Base-by-base conservation (phyloP, 2,329 filamentous ascomycete species). In the Aureobasidium sp. region DNA sequence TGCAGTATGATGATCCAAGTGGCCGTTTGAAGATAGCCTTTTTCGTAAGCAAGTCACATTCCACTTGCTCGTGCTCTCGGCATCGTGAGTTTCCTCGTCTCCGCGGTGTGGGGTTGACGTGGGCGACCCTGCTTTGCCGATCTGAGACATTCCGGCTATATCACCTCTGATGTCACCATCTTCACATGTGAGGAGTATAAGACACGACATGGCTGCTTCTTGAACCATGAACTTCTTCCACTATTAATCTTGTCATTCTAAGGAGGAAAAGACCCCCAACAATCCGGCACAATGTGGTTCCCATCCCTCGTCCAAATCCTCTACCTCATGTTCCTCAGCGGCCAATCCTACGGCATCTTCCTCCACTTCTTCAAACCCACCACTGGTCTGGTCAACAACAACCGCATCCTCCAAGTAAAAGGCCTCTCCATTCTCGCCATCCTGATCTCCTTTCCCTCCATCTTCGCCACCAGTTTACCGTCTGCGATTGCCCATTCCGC, bases 251-350 rank as follows among this genome's bases (percentile, higher is more conserved):
- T 27, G 32, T 7, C 32, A 15, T 27, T 8, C 8, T 4, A 47
- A 30, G 15, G 8, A 1, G 21, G 21, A 21, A 21, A 21, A 21
- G 21, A 21, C 21, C 27, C 11, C 1, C 1, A n/a, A 48, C 15
- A 32, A 27, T n/a, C 16, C 25, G 30, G 16, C 34, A 21, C 30
- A 9, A 59, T 59, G 54, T 59, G 54, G 54, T 59, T 59, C 42
- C 54, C 42, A 39, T 48, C 42, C 21, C 42, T 59, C 3, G 32
- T 59, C 13, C 54, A 59, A n/a, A 44, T 60, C 15, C 61, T 62
- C 61, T 62, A 62, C 37, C 41, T 59, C 27, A 8, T 36, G 3
- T 62, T 59, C 61, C 53, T 59, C 10, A 30, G 54, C 32, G 37
- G 32, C 30, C 61, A 59, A 25, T 25, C 49, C 25, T 62, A 62